Conservation (phyloP, 2,329 filamentous ascomycete species). For the Xylaria digitata region DNA sequence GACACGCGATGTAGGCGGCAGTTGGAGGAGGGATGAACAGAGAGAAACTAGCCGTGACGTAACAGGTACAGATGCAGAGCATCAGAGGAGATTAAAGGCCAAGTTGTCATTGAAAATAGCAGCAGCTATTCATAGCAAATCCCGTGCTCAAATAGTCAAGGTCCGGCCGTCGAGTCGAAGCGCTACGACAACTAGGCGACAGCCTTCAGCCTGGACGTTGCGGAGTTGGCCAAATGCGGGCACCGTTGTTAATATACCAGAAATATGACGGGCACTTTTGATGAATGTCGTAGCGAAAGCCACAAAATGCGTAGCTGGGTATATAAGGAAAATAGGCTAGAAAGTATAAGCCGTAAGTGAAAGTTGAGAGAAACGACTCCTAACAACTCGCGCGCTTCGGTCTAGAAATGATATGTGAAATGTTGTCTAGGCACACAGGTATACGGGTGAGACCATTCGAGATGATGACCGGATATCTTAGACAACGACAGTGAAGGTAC, state of each 20-base stretch:
- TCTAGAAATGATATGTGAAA: constrained; percentile 27
- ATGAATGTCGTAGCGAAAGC: neutral
- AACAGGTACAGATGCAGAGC: constrained; percentile 41
- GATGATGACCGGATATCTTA: constrained; percentile 16
- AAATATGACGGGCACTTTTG: constrained; percentile 2
- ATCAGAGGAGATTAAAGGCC: constrained; percentile 42
- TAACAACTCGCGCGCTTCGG: constrained; percentile 19
- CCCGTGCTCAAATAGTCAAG: constrained; percentile 12
- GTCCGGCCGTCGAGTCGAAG: constrained; percentile 3
- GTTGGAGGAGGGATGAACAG: constrained; percentile 25
- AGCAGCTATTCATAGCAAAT: constrained; percentile 28
- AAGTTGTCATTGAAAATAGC: constrained; percentile 33
- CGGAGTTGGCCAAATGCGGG: constrained; percentile 32
- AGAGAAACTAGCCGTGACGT: constrained; percentile 33
- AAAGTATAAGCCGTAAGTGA: constrained; percentile 8
- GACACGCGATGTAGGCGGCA: constrained; percentile 13
- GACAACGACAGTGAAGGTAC: neutral
- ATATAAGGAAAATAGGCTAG: constrained; percentile 13
- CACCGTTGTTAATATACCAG: constrained; percentile 18
- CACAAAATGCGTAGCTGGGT: constrained; percentile 1
- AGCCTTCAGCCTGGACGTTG: constrained; percentile 16
- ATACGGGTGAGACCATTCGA: constrained; percentile 22
- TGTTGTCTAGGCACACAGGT: constrained; percentile 17
- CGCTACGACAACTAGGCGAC: constrained; percentile 18
- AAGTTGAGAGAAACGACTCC: constrained; percentile 16